Percentiles rank a stretch among this genome's conserved stretches.
Evolutionary conservation across 1,284 basidiomycete genomes (phyloP).

Genomic region (Ustilago bromivora): DNA sequence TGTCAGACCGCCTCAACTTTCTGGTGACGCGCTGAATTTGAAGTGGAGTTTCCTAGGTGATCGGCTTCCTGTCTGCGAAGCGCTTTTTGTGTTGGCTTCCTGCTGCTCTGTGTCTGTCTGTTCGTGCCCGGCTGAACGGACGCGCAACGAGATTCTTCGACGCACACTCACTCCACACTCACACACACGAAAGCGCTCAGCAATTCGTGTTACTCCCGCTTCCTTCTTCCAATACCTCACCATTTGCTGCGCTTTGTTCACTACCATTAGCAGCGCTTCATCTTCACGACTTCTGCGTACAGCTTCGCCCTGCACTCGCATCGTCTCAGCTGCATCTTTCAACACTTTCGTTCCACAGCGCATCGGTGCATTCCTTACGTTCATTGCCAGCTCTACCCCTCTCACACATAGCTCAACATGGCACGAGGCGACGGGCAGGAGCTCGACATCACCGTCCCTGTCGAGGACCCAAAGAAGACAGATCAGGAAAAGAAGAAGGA

Average conservation of each 20-base stretch:
- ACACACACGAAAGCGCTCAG: slow-evolving; percentile 8
- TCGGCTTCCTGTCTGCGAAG: slow-evolving; percentile 25
- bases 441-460: slow-evolving; percentile 53
- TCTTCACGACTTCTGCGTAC: background rate
- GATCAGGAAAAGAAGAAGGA: slow-evolving; percentile 54
- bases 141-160: slow-evolving; percentile 45
- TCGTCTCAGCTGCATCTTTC: background rate
- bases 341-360: background rate
- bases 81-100: background rate
- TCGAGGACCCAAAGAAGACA: slow-evolving; percentile 50
- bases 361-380: slow-evolving; percentile 7
- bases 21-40: background rate
- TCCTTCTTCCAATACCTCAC: background rate
- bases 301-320: background rate
- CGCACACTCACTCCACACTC: slow-evolving; percentile 30
- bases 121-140: slow-evolving; percentile 17
- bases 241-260: background rate
- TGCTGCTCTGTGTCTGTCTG: slow-evolving; percentile 1
- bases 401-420: slow-evolving; percentile 32
- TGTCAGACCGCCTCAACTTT: background rate
- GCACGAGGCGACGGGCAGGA: slow-evolving; percentile 53
- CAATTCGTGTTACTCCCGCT: slow-evolving; percentile 31
- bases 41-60: slow-evolving; percentile 43
- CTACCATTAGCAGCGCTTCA: background rate
- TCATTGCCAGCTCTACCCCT: background rate